Evolutionary conservation across 495 filamentous ascomycete species (phyloP), one percentile per base, ranked within the genome.

Genomic region (Xylaria venustula): DNA sequence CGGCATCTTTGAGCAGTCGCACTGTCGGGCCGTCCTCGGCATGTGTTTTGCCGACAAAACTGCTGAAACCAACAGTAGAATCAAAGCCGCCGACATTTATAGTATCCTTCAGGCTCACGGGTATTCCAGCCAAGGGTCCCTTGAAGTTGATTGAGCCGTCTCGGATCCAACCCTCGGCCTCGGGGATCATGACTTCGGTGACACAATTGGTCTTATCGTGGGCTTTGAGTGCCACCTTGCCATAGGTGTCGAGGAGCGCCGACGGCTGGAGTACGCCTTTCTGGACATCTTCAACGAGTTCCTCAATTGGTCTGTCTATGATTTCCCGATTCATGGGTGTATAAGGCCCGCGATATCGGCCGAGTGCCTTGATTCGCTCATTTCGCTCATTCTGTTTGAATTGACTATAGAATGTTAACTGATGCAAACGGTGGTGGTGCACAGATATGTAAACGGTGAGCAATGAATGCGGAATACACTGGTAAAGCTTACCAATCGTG

Each of bases 181-280:
- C 87, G 0, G 85, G 80, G 11, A 98, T 81, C 73, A 98, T 81
- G 36, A 98, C 79, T 77, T 98, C 94, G 0, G 94, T 98, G 4
- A 96, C 74, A 64, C 91, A 96, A 73, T 97, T 97, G 0, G 92
- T 96, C 72, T 89, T 87, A 47, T 85, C 79, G 51, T 98, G 94
- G 6, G 93, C 94, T 64, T 85, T 87, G 34, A 96, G 73, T 1
- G 93, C 90, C 11, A 92, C 83, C 75, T 95, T 96, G 67, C 91
- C 91, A 68, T 97, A 98, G n/a, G 92, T 86, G 56, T 79, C 86
- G 14, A 98, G 86, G 28, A 98, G 83, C 58, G 93, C 87, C 26
- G 88, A 73, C 0, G 92, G 86, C 3, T 83, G 76, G 42, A 87
- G 73, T n/a, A 78, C 72, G 22, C 85, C 78, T 8, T 84, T 79